These are phyloP conservation scores for Coprinopsis sp. DNA, from an alignment of 768 basidiomycete species.

Conservation along the genomic window DNA sequence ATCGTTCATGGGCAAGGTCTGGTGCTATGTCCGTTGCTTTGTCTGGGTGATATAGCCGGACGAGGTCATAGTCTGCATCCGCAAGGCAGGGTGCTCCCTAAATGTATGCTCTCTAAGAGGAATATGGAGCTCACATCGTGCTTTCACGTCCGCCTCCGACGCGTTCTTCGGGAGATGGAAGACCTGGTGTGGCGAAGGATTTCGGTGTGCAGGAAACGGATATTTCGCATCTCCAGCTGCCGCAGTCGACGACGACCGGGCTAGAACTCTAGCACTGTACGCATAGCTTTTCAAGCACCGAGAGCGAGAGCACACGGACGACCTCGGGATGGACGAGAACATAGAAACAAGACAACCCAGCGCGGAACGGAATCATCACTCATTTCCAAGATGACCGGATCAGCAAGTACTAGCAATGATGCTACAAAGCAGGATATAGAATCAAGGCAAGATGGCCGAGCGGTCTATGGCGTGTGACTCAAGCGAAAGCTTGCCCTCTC, in stretches of 20 bases:
- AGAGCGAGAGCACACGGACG: neutral
- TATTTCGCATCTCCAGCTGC: slow-evolving; percentile 22
- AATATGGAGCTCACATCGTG: slow-evolving; percentile 45
- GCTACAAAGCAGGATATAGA: no score
- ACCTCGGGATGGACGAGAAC: neutral
- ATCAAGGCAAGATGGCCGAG: slow-evolving; percentile 62
- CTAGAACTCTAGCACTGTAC: neutral
- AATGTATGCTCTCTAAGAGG: neutral
- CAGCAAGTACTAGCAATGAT: no score
- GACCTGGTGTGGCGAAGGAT: slow-evolving; percentile 59
- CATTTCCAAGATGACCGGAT: no score
- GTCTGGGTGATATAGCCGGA: slow-evolving; percentile 76
- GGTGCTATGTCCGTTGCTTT: slow-evolving; percentile 41
- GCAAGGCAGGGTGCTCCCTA: neutral
- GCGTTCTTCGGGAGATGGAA: slow-evolving; percentile 56
- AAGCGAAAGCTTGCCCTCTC: slow-evolving; percentile 34
- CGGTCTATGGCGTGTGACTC: slow-evolving; percentile 63
- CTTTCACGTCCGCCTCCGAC: slow-evolving; percentile 49
- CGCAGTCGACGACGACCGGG: neutral
- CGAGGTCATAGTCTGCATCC: slow-evolving; percentile 68
- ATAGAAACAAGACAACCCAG: neutral
- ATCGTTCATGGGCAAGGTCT: slow-evolving; percentile 55
- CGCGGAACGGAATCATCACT: no score
- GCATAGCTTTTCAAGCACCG: neutral
- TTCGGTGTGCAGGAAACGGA: slow-evolving; percentile 46